These are phyloP conservation scores for Aschersonia sp. DNA, from an alignment of 2,329 filamentous ascomycete genomes.

Conservation along the genomic window DNA sequence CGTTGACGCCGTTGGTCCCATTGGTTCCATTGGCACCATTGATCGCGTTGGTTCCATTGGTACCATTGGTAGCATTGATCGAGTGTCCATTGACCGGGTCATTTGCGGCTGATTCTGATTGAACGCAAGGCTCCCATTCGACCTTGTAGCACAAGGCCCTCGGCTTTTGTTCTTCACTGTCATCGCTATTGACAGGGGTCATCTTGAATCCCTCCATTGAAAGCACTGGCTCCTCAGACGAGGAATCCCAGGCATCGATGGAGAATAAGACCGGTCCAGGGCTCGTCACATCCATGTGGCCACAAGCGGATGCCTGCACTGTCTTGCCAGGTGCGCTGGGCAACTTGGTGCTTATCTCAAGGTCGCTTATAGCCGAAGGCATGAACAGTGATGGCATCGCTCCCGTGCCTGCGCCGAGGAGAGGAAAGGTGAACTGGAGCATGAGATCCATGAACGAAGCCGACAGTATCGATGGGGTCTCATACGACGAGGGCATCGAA, in stretches of 20 bases:
- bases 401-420: constrained; percentile 18
- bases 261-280: constrained; percentile 17
- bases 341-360: constrained; percentile 13
- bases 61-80: constrained; percentile 1
- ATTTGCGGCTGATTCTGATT: too few species aligned
- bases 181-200: constrained; percentile 24
- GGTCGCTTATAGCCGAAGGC: constrained; percentile 16
- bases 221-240: constrained; percentile 15
- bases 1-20: constrained; percentile 1
- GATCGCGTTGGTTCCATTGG: background rate
- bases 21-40: background rate
- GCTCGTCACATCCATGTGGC: constrained; percentile 9
- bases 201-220: constrained; percentile 22
- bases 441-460: constrained; percentile 30
- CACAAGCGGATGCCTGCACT: constrained; percentile 14
- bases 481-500: constrained; percentile 28
- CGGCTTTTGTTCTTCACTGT: constrained; percentile 6
- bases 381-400: constrained; percentile 20
- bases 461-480: constrained; percentile 28
- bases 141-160: constrained; percentile 26
- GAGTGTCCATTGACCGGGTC: background rate
- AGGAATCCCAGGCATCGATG: constrained; percentile 17
- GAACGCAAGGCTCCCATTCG: constrained; percentile 24
- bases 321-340: constrained; percentile 13
- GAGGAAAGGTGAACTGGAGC: constrained; percentile 23